Evolutionary conservation across 2,329 filamentous ascomycete genomes (phyloP).

Genomic region (Fusarium goolgardi): DNA sequence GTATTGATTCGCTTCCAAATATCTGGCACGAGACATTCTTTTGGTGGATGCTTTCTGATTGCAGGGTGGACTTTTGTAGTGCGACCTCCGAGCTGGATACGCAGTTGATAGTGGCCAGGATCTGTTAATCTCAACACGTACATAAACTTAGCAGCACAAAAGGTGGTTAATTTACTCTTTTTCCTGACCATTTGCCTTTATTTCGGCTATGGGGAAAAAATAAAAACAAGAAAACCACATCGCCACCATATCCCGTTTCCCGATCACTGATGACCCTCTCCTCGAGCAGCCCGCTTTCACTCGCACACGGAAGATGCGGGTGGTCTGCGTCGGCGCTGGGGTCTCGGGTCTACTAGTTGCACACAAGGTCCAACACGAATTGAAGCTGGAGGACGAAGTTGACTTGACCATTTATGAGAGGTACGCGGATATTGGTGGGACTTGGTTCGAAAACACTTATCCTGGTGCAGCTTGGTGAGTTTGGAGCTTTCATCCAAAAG

Average conservation of each 20-base stretch:
- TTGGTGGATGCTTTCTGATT: not conserved
- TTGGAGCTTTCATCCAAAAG: too few relatives aligned
- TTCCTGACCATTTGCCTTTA: not conserved
- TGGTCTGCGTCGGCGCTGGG: constrained; percentile 9
- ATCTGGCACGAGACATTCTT: not conserved
- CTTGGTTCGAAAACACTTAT: constrained; percentile 20
- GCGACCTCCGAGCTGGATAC: not conserved
- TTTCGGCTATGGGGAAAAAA: too few relatives aligned
- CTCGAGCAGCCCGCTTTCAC: constrained; percentile 12
- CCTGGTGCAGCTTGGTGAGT: constrained; percentile 16
- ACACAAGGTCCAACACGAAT: constrained; percentile 15
- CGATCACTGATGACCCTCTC: constrained; percentile 2
- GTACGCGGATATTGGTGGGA: constrained; percentile 7
- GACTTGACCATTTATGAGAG: constrained; percentile 3
- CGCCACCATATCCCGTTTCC: not conserved
- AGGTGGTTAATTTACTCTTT: too few relatives aligned
- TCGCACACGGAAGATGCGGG: constrained; percentile 10
- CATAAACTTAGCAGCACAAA: not conserved
- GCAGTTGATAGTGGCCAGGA: not conserved
- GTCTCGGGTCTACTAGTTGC: constrained; percentile 9
- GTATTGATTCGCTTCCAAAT: not conserved
- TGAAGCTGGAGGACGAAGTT: constrained; percentile 7
- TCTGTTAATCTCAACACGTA: not conserved
- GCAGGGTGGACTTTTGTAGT: not conserved
- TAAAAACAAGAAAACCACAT: too few relatives aligned